Evolutionary conservation across 352 stramenopile genomes (phyloP).

Genomic region (Thraustochytrium striatum): DNA sequence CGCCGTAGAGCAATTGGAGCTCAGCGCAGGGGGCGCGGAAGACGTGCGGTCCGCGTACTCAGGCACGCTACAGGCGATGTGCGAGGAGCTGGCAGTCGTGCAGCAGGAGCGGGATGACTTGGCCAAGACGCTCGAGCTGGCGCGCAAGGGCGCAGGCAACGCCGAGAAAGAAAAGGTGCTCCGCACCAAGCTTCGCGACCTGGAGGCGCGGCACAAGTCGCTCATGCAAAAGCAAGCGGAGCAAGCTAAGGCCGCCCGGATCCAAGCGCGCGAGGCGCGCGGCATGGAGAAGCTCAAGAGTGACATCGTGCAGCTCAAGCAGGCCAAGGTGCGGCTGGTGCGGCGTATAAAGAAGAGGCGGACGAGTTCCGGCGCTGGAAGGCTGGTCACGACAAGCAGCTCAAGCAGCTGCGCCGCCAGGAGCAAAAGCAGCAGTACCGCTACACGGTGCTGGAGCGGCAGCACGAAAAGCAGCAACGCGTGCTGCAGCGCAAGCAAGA

Average conservation of each 20-base stretch:
- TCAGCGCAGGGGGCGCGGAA: background rate
- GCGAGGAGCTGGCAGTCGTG: constrained; percentile 14
- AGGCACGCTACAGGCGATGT: constrained; percentile 1
- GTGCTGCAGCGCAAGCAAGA: constrained; percentile 40
- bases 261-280: background rate
- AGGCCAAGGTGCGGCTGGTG: constrained; percentile 28
- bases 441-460: constrained; percentile 42
- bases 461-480: constrained; percentile 25
- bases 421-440: constrained; percentile 39
- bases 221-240: constrained; percentile 23
- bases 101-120: constrained; percentile 44
- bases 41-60: background rate
- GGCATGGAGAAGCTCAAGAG: constrained; percentile 30
- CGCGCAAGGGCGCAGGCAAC: background rate
- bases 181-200: constrained; percentile 14
- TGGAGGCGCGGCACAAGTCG: background rate
- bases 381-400: background rate
- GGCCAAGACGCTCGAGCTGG: constrained; percentile 12
- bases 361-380: constrained; percentile 41
- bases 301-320: constrained; percentile 26
- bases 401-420: constrained; percentile 40
- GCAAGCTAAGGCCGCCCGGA: constrained; percentile 1
- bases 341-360: constrained; percentile 31
- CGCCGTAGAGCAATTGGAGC: constrained; percentile 19
- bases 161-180: background rate